Evolutionary conservation across 2,329 filamentous ascomycete genomes (phyloP).

Genomic region (Boeremia lycopersici): DNA sequence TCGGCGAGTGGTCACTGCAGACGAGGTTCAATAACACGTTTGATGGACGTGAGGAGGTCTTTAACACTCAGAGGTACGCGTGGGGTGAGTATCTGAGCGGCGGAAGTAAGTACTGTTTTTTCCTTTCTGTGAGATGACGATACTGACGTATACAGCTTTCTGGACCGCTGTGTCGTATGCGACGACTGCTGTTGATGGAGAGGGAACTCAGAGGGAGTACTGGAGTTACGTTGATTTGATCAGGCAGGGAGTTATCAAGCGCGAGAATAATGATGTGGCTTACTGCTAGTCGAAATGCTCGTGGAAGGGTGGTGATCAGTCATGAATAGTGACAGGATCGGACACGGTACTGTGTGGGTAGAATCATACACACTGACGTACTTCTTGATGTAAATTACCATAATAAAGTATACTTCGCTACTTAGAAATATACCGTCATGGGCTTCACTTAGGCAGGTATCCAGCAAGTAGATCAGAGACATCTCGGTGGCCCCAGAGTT

Average conservation of each 20-base stretch:
- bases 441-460: too few relatives aligned
- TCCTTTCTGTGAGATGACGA: too few relatives aligned
- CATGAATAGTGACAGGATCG: too few relatives aligned
- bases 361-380: too few relatives aligned
- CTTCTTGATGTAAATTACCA: too few relatives aligned
- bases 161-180: slow-evolving; percentile 31
- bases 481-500: too few relatives aligned
- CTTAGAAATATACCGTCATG: too few relatives aligned
- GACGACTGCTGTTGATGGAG: slow-evolving; percentile 9
- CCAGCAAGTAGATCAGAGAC: too few relatives aligned
- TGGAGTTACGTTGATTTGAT: slow-evolving; percentile 14
- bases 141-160: slow-evolving; percentile 16
- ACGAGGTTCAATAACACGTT: slow-evolving; percentile 25
- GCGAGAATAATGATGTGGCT: background rate
- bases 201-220: slow-evolving; percentile 14
- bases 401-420: too few relatives aligned
- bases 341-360: too few relatives aligned
- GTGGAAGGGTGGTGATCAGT: too few relatives aligned
- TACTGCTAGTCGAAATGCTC: background rate
- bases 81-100: slow-evolving; percentile 1
- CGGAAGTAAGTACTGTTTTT: background rate
- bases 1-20: slow-evolving; percentile 7
- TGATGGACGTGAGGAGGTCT: slow-evolving; percentile 18
- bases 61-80: slow-evolving; percentile 15
- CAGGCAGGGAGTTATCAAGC: slow-evolving; percentile 4